Conservation (phyloP, 148 eudicot genomes). For the Chenopodium album region DNA sequence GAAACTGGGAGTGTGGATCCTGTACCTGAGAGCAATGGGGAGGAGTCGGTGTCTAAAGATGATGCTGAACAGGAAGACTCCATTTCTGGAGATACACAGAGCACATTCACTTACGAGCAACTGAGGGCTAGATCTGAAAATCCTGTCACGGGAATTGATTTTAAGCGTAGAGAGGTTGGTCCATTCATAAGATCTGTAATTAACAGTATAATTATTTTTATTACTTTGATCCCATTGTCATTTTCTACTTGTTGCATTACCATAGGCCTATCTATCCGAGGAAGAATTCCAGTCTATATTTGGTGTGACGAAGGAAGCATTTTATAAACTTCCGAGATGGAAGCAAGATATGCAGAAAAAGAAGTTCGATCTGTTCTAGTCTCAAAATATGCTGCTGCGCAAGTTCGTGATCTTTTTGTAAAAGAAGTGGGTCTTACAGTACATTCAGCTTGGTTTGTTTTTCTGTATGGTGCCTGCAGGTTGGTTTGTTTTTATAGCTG, state of each 20-base stretch:
- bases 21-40: constrained; percentile 41
- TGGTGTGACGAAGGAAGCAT: constrained; percentile 68
- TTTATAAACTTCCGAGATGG: constrained; percentile 89
- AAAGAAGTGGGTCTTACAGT: constrained; percentile 15
- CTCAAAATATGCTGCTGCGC: neutral
- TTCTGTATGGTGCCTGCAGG: neutral
- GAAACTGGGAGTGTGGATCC: constrained; percentile 40
- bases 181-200: neutral
- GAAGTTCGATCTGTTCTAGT: constrained; percentile 85
- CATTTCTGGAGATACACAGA: constrained; percentile 53
- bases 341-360: constrained; percentile 94
- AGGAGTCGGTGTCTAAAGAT: constrained; percentile 48
- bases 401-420: neutral
- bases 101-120: constrained; percentile 75
- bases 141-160: constrained; percentile 94
- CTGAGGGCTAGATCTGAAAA: constrained; percentile 77
- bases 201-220: too few relatives aligned
- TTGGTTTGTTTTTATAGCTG: constrained; percentile 15
- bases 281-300: constrained; percentile 79
- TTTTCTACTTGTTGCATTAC: constrained; percentile 5
- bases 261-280: constrained; percentile 82
- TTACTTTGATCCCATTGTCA: neutral
- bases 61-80: constrained; percentile 55
- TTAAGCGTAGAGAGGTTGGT: constrained; percentile 94
- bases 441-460: constrained; percentile 12